Conservation (phyloP, 2,329 filamentous ascomycete genomes). For the Harringtonia lauricola region DNA sequence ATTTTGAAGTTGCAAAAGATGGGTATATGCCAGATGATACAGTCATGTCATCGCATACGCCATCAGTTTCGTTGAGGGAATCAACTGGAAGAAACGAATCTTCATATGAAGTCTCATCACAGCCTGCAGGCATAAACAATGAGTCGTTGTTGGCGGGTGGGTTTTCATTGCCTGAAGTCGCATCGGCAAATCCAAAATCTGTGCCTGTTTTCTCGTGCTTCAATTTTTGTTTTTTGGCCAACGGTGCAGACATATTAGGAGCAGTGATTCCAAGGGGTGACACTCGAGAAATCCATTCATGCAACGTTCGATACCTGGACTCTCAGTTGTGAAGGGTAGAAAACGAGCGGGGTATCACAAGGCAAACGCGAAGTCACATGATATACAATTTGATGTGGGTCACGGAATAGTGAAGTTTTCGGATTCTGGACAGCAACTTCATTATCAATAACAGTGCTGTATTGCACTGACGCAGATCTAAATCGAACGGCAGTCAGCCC, state of each 20-base stretch:
- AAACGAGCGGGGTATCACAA: background rate
- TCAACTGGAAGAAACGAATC: constrained; percentile 1
- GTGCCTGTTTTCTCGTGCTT: background rate
- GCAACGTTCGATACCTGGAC: too few species aligned
- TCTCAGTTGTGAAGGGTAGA: background rate
- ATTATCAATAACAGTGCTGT: too few species aligned
- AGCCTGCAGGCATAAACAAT: background rate
- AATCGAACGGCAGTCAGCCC: too few species aligned
- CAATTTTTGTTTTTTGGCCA: constrained; percentile 1
- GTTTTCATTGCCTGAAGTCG: background rate
- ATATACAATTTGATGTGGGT: background rate
- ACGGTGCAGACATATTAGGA: background rate
- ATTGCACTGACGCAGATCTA: too few species aligned
- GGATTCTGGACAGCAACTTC: too few species aligned
- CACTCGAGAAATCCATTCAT: too few species aligned
- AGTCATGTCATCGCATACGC: background rate
- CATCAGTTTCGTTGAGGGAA: constrained; percentile 8
- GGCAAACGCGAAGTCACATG: background rate
- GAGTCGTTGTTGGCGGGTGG: background rate
- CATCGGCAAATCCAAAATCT: background rate
- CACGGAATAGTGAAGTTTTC: background rate
- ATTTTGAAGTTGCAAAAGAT: too few species aligned
- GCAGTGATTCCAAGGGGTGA: too few species aligned
- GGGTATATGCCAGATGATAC: too few species aligned
- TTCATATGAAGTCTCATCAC: background rate